Evolutionary conservation across 2,329 filamentous ascomycete genomes (phyloP).

Genomic region (Sporothrix protearum): DNA sequence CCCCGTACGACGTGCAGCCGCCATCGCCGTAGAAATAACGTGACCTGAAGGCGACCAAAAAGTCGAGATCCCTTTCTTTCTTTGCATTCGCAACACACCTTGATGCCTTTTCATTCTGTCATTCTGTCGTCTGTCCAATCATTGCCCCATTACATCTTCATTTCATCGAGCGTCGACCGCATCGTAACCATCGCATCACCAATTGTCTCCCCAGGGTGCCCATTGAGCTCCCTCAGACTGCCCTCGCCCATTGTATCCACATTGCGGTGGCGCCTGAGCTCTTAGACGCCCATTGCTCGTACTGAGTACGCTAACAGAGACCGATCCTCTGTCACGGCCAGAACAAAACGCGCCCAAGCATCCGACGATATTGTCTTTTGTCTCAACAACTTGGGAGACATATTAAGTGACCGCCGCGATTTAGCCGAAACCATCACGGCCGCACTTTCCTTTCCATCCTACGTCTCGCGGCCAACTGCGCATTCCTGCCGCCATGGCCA

Average conservation of each 20-base stretch:
- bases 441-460: background rate
- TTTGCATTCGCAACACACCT: background rate
- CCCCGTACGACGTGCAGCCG: background rate
- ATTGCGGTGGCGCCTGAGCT: background rate
- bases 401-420: background rate
- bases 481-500: background rate
- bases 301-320: too few relatives aligned
- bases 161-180: background rate
- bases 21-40: constrained; percentile 19
- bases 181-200: background rate
- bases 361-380: background rate
- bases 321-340: background rate
- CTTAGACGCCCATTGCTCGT: background rate
- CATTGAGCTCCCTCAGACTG: background rate
- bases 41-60: constrained; percentile 10
- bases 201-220: background rate
- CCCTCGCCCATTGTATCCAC: background rate
- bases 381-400: background rate
- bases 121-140: background rate
- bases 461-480: background rate
- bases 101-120: background rate
- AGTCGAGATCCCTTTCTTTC: background rate
- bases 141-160: background rate
- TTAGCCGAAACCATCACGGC: background rate
- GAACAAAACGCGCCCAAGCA: background rate